phyloP scores from a whole-genome alignment of 2,329 filamentous ascomycete species.

The Alternaria sp. region DNA sequence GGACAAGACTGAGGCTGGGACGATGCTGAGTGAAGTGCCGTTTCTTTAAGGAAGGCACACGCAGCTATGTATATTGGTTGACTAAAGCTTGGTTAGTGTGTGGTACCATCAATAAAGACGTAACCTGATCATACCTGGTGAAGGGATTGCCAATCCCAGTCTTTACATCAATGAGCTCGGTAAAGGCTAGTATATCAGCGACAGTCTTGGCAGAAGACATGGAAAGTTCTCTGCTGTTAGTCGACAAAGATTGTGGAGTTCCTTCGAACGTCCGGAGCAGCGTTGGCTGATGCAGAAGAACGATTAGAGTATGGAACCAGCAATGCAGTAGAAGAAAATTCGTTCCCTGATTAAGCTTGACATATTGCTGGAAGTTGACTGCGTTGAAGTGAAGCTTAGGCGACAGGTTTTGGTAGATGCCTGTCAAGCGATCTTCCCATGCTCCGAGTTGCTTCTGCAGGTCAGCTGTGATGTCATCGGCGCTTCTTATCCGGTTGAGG shows the following conservation, averaged over 20 bases:
- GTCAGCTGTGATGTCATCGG: conserved; percentile 76
- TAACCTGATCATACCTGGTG: conserved; percentile 58
- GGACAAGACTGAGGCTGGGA: conserved; percentile 70
- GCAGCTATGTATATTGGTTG: conserved; percentile 93
- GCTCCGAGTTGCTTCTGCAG: conserved; percentile 74
- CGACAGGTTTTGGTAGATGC: conserved; percentile 77
- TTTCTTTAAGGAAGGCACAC: conserved; percentile 87
- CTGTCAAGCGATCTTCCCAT: conserved; percentile 83
- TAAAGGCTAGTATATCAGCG: conserved; percentile 85
- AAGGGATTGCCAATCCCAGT: conserved; percentile 90
- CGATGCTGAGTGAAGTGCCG: conserved; percentile 71
- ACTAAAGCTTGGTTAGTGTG: conserved; percentile 53
- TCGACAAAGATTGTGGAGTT: conserved; percentile 74
- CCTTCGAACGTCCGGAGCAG: conserved; percentile 79
- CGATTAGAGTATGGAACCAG: conserved; percentile 88
- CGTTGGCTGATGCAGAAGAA: conserved; percentile 84
- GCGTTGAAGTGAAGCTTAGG: conserved; percentile 82
- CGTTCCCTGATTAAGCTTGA: conserved; percentile 80
- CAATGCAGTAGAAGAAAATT: conserved; percentile 88
- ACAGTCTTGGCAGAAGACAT: conserved; percentile 94
- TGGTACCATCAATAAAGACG: background rate
- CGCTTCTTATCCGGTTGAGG: conserved; percentile 79
- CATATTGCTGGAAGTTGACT: conserved; percentile 84
- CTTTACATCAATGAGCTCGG: conserved; percentile 83
- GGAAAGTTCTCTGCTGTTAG: conserved; percentile 80